phyloP scores from a whole-genome alignment of 257 asterid genomes.

The Solanum tarijense region DNA sequence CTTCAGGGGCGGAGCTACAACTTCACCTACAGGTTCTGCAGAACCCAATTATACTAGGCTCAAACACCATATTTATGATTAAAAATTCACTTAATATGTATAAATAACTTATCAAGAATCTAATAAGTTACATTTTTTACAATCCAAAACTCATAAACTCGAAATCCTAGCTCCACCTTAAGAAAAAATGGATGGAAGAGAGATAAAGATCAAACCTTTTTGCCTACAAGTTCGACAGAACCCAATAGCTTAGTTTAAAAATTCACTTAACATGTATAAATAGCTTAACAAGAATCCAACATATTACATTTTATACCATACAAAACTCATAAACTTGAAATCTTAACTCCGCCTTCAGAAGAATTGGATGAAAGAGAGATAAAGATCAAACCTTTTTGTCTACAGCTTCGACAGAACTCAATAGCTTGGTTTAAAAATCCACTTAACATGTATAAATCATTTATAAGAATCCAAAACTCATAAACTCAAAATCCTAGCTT shows the following conservation, averaged over 20 bases:
- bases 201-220: background rate
- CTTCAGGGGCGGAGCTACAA: background rate
- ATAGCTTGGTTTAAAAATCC: background rate
- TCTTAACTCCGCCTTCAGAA: background rate
- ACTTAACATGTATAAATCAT: background rate
- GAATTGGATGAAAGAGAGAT: background rate
- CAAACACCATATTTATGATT: background rate
- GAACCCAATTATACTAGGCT: background rate
- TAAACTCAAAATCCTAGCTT: background rate
- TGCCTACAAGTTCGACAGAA: background rate
- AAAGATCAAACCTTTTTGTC: background rate
- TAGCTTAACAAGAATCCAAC: background rate
- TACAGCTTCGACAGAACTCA: background rate
- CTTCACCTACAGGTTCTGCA: background rate
- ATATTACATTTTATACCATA: background rate
- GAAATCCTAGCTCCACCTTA: fast-evolving
- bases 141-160: background rate
- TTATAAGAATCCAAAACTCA: background rate
- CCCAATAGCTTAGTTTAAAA: background rate
- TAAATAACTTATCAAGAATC: background rate
- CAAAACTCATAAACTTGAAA: background rate
- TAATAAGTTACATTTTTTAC: background rate
- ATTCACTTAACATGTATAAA: background rate
- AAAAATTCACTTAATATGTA: background rate
- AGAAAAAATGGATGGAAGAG: background rate